Conservation (phyloP, 495 filamentous ascomycete genomes). For the Aspergillus diversus region DNA sequence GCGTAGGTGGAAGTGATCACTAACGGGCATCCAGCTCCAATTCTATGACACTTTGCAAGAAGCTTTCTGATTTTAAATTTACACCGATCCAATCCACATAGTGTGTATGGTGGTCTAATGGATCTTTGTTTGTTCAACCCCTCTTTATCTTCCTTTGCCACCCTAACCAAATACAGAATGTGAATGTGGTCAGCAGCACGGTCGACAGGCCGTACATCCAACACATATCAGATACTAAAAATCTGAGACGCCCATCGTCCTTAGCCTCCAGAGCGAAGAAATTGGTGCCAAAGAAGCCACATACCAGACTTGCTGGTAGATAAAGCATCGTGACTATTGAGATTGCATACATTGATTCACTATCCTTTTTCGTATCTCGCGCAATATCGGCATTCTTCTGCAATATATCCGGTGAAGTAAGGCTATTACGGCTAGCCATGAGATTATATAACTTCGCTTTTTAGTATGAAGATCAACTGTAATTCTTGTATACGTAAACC, state of each 20-base stretch:
- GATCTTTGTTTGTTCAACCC: too few relatives aligned
- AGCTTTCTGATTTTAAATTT: too few relatives aligned
- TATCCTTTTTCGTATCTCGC: constrained; percentile 6
- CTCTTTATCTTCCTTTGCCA: constrained; percentile 7
- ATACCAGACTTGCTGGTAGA: constrained; percentile 1
- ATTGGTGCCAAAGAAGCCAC: constrained; percentile 5
- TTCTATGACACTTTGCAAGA: too few relatives aligned
- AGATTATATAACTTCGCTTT: constrained; percentile 6
- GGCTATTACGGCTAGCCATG: not conserved
- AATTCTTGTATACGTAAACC: not conserved
- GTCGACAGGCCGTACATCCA: not conserved
- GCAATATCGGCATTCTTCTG: constrained; percentile 5
- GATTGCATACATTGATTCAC: constrained; percentile 2
- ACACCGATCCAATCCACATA: too few relatives aligned
- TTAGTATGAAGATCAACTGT: not conserved
- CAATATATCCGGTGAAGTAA: not conserved
- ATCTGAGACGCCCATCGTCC: not conserved
- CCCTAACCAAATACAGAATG: not conserved
- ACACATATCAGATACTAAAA: constrained; percentile 5
- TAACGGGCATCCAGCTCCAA: too few relatives aligned
- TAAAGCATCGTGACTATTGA: not conserved
- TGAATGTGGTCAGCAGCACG: not conserved
- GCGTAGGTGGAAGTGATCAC: too few relatives aligned
- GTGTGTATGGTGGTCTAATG: too few relatives aligned
- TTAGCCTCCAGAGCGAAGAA: constrained; percentile 3